A percentile compares a stretch with the other conserved stretches of the same genome.
Conservation (phyloP, 768 basidiomycete species). For the Leccinum arenicola region DNA sequence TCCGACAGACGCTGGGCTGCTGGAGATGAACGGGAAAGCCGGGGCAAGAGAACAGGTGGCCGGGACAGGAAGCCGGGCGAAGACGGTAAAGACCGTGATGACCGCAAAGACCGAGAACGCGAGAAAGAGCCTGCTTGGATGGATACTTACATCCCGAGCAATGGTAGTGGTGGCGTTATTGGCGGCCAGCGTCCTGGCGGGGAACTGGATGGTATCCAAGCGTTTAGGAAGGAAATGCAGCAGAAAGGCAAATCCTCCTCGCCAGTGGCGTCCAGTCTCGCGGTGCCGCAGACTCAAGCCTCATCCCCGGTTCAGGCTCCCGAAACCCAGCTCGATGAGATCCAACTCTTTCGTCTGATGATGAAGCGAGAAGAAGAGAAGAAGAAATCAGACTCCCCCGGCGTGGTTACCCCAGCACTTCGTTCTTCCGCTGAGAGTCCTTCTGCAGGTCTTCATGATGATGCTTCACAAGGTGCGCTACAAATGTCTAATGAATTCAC, state of each 20-base stretch:
- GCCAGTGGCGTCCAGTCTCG: slow-evolving; percentile 9
- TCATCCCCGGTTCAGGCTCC: slow-evolving; percentile 17
- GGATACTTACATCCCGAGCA: slow-evolving; percentile 77
- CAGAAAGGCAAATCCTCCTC: slow-evolving; percentile 60
- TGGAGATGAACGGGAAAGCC: slow-evolving; percentile 68
- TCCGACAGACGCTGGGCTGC: slow-evolving; percentile 49
- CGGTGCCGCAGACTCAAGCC: slow-evolving; percentile 19
- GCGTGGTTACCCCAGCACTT: neutral
- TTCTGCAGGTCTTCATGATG: slow-evolving; percentile 8
- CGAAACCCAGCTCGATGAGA: slow-evolving; percentile 65
- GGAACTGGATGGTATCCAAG: slow-evolving; percentile 80
- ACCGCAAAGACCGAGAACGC: slow-evolving; percentile 50
- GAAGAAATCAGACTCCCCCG: slow-evolving; percentile 33
- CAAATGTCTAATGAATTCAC: neutral
- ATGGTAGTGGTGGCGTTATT: slow-evolving; percentile 55
- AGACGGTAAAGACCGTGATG: slow-evolving; percentile 48
- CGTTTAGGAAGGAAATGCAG: slow-evolving; percentile 83
- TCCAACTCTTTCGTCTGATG: slow-evolving; percentile 77
- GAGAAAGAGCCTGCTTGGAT: slow-evolving; percentile 94
- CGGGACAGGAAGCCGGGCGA: slow-evolving; percentile 57
- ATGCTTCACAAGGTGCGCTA: slow-evolving; percentile 21
- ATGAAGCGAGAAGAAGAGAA: slow-evolving; percentile 76
- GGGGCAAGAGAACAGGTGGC: slow-evolving; percentile 54
- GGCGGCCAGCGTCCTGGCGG: slow-evolving; percentile 60
- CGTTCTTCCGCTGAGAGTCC: slow-evolving; percentile 11